Percentiles rank a stretch among this genome's conserved stretches.
phyloP scores from a whole-genome alignment of 306 rosid genomes.

The Quercus gilva region DNA sequence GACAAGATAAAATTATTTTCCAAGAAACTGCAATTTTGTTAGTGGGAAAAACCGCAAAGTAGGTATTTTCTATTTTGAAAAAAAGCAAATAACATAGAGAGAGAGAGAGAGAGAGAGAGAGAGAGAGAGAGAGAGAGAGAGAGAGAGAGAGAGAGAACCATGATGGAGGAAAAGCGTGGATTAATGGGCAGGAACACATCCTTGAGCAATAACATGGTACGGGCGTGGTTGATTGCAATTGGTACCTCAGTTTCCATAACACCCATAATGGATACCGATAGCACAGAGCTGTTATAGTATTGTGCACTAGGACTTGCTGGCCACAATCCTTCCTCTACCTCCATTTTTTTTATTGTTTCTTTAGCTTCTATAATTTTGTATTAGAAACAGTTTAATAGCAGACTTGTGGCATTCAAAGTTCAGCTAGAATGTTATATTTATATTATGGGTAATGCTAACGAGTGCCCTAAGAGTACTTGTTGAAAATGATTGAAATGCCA shows the following conservation, averaged over 20 bases:
- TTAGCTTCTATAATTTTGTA: not conserved
- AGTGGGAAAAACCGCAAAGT: too few relatives aligned
- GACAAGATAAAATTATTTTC: too few relatives aligned
- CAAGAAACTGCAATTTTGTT: too few relatives aligned
- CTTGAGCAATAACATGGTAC: slow-evolving; percentile 16
- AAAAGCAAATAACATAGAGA: not conserved
- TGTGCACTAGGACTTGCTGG: slow-evolving; percentile 66
- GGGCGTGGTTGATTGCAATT: slow-evolving; percentile 31
- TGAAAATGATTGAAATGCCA: too few relatives aligned
- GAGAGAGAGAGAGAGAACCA: slow-evolving; percentile 29
- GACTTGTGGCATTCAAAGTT: too few relatives aligned
- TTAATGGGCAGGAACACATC: slow-evolving; percentile 44
- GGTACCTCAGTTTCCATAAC: slow-evolving; percentile 53
- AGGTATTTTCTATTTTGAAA: not conserved
- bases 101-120: too few relatives aligned
- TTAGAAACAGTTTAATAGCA: too few relatives aligned
- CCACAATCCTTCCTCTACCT: slow-evolving; percentile 9
- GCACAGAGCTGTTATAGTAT: slow-evolving; percentile 40
- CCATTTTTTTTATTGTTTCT: slow-evolving; percentile 8
- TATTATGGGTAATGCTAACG: too few relatives aligned
- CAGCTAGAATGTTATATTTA: too few relatives aligned
- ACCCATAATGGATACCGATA: slow-evolving; percentile 38
- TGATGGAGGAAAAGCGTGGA: slow-evolving; percentile 58
- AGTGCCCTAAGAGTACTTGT: too few relatives aligned
- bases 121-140: not conserved